A percentile compares a stretch with the other conserved stretches of the same genome.
Evolutionary conservation across 768 basidiomycete species (phyloP).

Genomic region (Pholiota conissans): DNA sequence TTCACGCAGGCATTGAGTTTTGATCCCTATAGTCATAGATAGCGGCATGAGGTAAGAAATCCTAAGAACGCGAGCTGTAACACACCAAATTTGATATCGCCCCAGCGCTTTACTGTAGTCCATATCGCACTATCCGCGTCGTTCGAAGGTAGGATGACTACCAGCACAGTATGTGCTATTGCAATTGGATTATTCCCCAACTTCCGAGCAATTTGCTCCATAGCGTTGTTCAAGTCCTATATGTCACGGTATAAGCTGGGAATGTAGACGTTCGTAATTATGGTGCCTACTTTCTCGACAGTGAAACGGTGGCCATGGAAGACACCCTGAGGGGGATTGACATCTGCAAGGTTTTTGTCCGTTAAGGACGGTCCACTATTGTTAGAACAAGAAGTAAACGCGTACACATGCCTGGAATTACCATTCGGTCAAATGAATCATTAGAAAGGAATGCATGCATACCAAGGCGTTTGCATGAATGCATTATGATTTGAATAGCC

Average conservation of each 20-base stretch:
- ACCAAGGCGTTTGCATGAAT: conserved; percentile 20
- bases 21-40: conserved; percentile 27
- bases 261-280: no score
- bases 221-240: not conserved
- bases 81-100: conserved; percentile 39
- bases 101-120: conserved; percentile 52
- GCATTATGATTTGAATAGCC: not conserved
- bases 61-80: no score
- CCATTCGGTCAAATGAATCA: not conserved
- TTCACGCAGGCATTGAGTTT: conserved; percentile 45
- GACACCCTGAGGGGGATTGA: not conserved
- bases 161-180: conserved; percentile 30
- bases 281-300: not conserved
- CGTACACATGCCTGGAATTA: conserved; percentile 19
- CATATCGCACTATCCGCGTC: conserved; percentile 49
- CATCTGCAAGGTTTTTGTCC: not conserved
- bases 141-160: conserved; percentile 52
- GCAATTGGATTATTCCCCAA: not conserved
- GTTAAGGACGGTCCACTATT: no score
- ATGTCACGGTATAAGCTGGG: no score
- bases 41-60: conserved; percentile 2
- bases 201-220: not conserved
- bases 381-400: not conserved
- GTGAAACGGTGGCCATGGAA: not conserved
- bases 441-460: not conserved